phyloP scores from a whole-genome alignment of 1,284 basidiomycete species.

The Mycena citricolor region DNA sequence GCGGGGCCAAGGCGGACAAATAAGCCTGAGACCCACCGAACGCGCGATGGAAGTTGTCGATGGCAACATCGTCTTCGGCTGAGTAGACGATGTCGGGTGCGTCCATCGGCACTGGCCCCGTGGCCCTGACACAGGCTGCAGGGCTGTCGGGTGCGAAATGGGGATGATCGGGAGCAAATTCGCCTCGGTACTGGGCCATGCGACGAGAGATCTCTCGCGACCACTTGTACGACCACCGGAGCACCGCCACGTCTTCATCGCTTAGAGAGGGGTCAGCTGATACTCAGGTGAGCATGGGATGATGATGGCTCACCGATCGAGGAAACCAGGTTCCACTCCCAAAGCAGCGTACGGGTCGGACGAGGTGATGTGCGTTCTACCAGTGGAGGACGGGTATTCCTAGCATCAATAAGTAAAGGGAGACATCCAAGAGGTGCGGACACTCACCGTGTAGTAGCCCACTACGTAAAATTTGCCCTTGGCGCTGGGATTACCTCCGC shows the following conservation, averaged over 20 bases:
- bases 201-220: constrained; percentile 57
- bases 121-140: constrained; percentile 36
- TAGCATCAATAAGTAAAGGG: constrained; percentile 6
- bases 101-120: constrained; percentile 39
- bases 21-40: constrained; percentile 23
- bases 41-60: constrained; percentile 43
- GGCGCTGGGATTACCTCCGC: constrained; percentile 27
- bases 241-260: constrained; percentile 50
- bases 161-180: constrained; percentile 46
- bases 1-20: constrained; percentile 15
- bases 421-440: constrained; percentile 13
- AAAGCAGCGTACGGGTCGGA: constrained; percentile 26
- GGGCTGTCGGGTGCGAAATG: constrained; percentile 45
- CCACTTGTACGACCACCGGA: constrained; percentile 60
- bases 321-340: constrained; percentile 31
- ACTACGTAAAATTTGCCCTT: constrained; percentile 35
- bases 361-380: constrained; percentile 29
- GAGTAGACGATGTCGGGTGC: constrained; percentile 53
- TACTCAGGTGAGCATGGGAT: background rate
- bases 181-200: constrained; percentile 56
- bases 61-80: constrained; percentile 53
- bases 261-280: constrained; percentile 29
- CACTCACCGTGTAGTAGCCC: constrained; percentile 31
- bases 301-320: constrained; percentile 26
- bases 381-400: constrained; percentile 29